A percentile compares a stretch with the other conserved stretches of the same genome.
These are phyloP conservation scores for Pythium utonaiense DNA, from an alignment of 352 stramenopile genomes.

Conservation along the genomic window DNA sequence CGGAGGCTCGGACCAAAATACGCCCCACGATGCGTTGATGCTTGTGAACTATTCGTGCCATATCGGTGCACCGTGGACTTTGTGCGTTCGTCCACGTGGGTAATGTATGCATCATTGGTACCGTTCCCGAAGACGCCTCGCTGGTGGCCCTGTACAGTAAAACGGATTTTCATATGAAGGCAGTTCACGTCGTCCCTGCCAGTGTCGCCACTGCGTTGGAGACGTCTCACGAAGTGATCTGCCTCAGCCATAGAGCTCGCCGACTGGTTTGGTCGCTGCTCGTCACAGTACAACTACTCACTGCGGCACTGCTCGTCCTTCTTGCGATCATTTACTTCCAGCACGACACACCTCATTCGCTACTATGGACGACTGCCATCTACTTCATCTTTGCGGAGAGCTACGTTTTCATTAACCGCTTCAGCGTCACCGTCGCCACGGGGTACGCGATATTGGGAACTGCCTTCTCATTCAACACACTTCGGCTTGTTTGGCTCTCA, in stretches of 20 bases:
- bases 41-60: no score
- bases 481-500: slow-evolving; percentile 15
- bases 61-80: no score
- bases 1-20: no score
- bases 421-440: background rate
- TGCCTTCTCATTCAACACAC: slow-evolving; percentile 1
- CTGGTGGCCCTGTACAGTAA: no score
- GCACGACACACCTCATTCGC: slow-evolving; percentile 1
- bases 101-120: no score
- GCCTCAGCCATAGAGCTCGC: background rate
- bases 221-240: background rate
- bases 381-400: slow-evolving; percentile 23
- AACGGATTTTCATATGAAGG: no score
- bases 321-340: background rate
- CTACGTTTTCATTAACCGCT: slow-evolving; percentile 7
- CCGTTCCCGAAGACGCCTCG: no score
- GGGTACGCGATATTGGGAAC: slow-evolving; percentile 4
- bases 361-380: slow-evolving; percentile 17
- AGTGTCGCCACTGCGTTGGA: background rate
- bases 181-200: background rate
- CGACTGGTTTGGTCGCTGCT: slow-evolving; percentile 5
- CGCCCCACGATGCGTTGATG: no score
- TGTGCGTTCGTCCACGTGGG: no score
- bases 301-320: background rate
- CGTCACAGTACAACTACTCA: slow-evolving; percentile 2